A percentile compares a stretch with the other conserved stretches of the same genome.
Conservation (phyloP, 1,139 yeast species). For the Suhomyces yuchorum region DNA sequence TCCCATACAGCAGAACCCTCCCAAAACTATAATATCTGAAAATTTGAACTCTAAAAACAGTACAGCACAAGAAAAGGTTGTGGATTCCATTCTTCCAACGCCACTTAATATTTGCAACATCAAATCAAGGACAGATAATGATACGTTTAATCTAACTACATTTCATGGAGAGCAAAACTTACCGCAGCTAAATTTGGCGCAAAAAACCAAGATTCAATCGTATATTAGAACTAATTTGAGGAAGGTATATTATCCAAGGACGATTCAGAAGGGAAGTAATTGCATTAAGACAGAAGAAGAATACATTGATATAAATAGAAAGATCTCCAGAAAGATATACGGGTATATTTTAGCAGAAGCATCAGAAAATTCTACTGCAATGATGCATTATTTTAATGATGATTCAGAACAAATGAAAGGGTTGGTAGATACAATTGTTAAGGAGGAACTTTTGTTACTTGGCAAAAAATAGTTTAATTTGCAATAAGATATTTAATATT, state of each 20-base stretch:
- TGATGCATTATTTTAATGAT: slow-evolving; percentile 22
- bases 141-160: background rate
- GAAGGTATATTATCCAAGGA: slow-evolving; percentile 46
- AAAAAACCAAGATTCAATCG: slow-evolving; percentile 53
- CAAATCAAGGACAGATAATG: background rate
- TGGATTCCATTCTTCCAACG: background rate
- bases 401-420: slow-evolving; percentile 21
- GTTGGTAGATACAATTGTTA: slow-evolving; percentile 29
- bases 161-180: slow-evolving; percentile 1
- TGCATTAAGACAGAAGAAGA: slow-evolving; percentile 32
- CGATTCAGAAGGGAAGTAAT: background rate
- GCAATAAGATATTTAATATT: background rate
- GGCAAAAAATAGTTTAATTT: background rate
- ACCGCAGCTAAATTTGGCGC: slow-evolving; percentile 38
- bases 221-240: slow-evolving; percentile 54
- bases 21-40: background rate
- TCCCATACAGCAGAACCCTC: background rate
- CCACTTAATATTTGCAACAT: background rate
- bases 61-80: background rate
- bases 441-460: slow-evolving; percentile 20
- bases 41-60: background rate
- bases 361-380: slow-evolving; percentile 10
- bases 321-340: slow-evolving; percentile 50
- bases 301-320: slow-evolving; percentile 40
- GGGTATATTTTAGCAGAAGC: slow-evolving; percentile 22